Base-by-base conservation (phyloP, 164 flowering plant species). In the Umbellularia californica region DNA sequence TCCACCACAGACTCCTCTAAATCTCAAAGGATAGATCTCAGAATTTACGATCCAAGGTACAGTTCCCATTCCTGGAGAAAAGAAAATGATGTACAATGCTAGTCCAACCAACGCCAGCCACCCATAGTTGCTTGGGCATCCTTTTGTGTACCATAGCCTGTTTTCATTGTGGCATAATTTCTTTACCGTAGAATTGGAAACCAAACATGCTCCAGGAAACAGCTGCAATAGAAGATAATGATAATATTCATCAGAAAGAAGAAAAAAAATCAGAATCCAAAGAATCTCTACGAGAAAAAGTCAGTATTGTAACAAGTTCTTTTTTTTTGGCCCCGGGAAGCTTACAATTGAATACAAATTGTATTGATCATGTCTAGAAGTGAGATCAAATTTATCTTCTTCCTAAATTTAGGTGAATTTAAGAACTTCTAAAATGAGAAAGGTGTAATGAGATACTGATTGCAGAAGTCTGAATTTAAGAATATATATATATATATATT, bases 11-110 rank as follows among this genome's bases (percentile, higher is more conserved):
- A 88, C 75, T 2, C 92, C 95, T 75, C 93, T 78, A 47, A 76
- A 89, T 63, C 90, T 64, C 65, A 90, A 23, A 2, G 93, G 96
- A 70, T 90, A 88, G 41, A 90, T 90, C 82, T 91, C 96, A 0
- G 96, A 89, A 66, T 91, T 90, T 27, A 90, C 88, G 14, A 87
- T 85, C 93, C 96, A 90, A 12, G 91, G 93, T 7, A 81, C 87
- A 1, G 88, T 84, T 3, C 92, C 93, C 91, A 90, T 90, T 4
- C 92, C 96, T 13, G 96, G 96, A 15, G 93, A 90, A 81, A 82
- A 91, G 77, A 73, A 85, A 30, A 87, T 85, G 79, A 91, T 88
- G 80, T 90, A 87, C 2, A 85, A 77, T 2, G 88, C 89, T 12
- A 91, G 71, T 35, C 90, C 88, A 10, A 85, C 27, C 0, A 90